Base-by-base conservation (phyloP, 495 filamentous ascomycete genomes). In the Aspergillus leporis region DNA sequence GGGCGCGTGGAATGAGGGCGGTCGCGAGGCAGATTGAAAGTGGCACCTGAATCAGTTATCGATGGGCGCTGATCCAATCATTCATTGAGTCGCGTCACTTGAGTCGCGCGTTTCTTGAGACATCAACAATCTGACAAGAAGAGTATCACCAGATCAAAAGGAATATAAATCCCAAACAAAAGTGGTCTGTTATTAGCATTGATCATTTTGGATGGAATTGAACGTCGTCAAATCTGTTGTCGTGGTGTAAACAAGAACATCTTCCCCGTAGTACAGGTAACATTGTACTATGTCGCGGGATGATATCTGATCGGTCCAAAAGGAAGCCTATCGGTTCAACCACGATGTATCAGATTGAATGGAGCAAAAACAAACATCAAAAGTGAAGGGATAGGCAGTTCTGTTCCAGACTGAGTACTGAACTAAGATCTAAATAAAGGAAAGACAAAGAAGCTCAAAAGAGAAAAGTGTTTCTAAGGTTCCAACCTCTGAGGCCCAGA, bases 1-100 rank as follows among this genome's bases (percentile, higher is more conserved):
- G 55, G 56, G 60, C 64, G 64, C 61, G 60, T 63, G 60, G 60
- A 62, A 66, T 62, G 60, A 58, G 63, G 52, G 63, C 56, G 53
- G 63, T 60, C 63, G 59, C 63, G 63, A 56, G 40, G 43, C 36
- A 41, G 34, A 32, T 21, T 56, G 56, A 41, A 49, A 51, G 43
- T 59, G 55, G 54, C 57, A 40, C 57, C 40, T 21, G 51, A 53
- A 51, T 53, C 18, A 36, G 31, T 38, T 34, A 55, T 38, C 53
- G 22, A 45, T 59, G 61, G 21, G 23, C 59, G 60, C 61, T 62
- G 59, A 50, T 54, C 63, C 58, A 69, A 69, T 66, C 63, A 60
- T 51, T 61, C 38, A 53, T 31, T 10, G 16, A 36, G 56, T 64
- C 66, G 63, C 66, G 63, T 66, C 56, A 59, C 38, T 22, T 23